phyloP scores from a whole-genome alignment of 83 land plant genomes.

The Diphasiastrum complanatum region DNA sequence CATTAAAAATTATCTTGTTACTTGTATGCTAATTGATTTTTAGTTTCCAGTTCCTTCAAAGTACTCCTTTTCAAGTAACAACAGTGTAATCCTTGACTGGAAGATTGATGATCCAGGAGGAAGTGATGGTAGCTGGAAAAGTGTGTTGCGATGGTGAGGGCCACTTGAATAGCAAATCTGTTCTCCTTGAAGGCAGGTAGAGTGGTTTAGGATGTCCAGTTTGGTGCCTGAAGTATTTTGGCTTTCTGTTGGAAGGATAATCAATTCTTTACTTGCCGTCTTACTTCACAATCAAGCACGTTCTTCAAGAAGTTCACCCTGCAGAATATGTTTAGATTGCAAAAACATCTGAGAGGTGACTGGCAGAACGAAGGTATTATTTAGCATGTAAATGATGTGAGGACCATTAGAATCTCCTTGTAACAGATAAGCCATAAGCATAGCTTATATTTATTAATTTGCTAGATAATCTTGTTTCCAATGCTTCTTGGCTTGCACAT shows the following conservation, averaged over 20 bases:
- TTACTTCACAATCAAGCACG: not conserved
- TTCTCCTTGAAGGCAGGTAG: constrained; percentile 87
- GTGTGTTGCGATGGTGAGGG: constrained; percentile 87
- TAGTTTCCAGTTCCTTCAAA: constrained; percentile 1
- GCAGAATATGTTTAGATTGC: not conserved
- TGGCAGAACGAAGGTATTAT: too few species aligned
- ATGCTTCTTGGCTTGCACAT: constrained; percentile 6
- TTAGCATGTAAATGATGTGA: too few species aligned
- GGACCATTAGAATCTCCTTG: too few species aligned
- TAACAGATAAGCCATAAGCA: too few species aligned
- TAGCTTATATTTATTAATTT: too few species aligned
- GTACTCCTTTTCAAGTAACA: constrained; percentile 2
- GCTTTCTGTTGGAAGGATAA: not conserved
- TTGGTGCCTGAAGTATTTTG: not conserved
- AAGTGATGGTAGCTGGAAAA: constrained; percentile 72
- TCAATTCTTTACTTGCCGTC: not conserved
- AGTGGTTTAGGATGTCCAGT: not conserved
- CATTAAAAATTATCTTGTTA: not conserved
- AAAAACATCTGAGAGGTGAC: not conserved
- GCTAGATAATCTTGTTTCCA: too few species aligned
- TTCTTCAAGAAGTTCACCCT: not conserved
- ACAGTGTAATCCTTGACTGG: too few species aligned
- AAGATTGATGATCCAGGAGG: constrained; percentile 52
- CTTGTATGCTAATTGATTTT: constrained; percentile 6
- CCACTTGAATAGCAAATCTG: constrained; percentile 80